phyloP scores from a whole-genome alignment of 2,329 filamentous ascomycete genomes.

The Trichothecium roseum region DNA sequence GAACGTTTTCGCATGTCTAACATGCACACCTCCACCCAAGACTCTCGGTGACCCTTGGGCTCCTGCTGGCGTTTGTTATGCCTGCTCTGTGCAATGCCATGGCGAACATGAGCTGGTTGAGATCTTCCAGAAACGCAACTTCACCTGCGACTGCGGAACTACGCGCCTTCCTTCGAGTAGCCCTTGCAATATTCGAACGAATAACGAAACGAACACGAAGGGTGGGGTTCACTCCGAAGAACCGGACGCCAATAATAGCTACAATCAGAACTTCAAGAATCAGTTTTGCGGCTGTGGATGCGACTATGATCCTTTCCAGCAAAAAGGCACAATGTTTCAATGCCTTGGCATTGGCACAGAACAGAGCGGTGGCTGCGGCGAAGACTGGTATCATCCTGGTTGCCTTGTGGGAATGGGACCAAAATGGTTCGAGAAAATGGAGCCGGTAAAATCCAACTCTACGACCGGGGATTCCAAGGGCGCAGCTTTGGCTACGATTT shows the following conservation, averaged over 20 bases:
- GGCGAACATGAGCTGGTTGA: slow-evolving; percentile 92
- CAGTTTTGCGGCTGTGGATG: slow-evolving; percentile 83
- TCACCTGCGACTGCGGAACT: slow-evolving; percentile 93
- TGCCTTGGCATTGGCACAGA: slow-evolving; percentile 75
- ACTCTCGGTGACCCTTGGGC: slow-evolving; percentile 39
- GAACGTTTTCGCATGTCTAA: slow-evolving; percentile 83
- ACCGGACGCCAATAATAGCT: slow-evolving; percentile 65
- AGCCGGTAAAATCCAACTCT: slow-evolving; percentile 21
- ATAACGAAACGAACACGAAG: slow-evolving; percentile 63
- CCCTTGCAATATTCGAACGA: slow-evolving; percentile 66
- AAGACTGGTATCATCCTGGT: slow-evolving; percentile 96
- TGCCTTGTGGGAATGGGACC: slow-evolving; percentile 76
- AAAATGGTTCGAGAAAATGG: slow-evolving; percentile 54
- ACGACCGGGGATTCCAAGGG: slow-evolving; percentile 6
- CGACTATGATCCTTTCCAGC: slow-evolving; percentile 77
- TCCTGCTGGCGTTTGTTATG: slow-evolving; percentile 83
- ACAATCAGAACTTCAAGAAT: slow-evolving; percentile 94
- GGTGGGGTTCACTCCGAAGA: slow-evolving; percentile 69
- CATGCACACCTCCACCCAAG: slow-evolving; percentile 74
- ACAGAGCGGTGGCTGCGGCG: slow-evolving; percentile 81
- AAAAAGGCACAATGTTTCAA: slow-evolving; percentile 98
- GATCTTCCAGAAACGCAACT: slow-evolving; percentile 90
- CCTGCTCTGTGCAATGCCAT: slow-evolving; percentile 93
- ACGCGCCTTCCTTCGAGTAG: slow-evolving; percentile 60
- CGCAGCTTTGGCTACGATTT: slow-evolving; percentile 33